Conservation (phyloP, 306 rosid genomes). For the Cyclanthera cordifolia region DNA sequence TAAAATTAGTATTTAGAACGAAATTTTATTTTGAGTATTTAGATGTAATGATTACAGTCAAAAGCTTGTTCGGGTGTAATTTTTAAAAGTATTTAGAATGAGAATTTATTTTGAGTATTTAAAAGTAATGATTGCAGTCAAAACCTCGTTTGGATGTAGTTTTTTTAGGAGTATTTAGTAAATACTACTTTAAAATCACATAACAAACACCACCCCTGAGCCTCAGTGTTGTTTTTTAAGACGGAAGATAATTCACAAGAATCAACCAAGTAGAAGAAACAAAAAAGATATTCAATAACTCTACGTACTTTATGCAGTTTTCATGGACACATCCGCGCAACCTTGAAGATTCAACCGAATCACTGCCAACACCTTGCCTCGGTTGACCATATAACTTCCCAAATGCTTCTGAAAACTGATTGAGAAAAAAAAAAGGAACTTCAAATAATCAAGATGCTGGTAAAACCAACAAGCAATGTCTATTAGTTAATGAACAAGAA, state of each 20-base stretch:
- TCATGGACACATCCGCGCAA: slow-evolving; percentile 64
- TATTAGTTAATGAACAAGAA: background rate
- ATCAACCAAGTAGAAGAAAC: slow-evolving; percentile 7
- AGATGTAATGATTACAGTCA: too few relatives aligned
- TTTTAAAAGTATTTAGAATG: too few relatives aligned
- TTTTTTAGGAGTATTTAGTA: too few relatives aligned
- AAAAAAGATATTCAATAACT: slow-evolving; percentile 5
- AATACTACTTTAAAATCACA: too few relatives aligned
- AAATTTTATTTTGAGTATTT: too few relatives aligned
- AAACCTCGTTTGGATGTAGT: too few relatives aligned
- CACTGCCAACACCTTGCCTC: slow-evolving; percentile 45
- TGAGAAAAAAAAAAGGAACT: background rate
- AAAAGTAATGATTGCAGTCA: too few relatives aligned
- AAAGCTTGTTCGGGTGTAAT: too few relatives aligned
- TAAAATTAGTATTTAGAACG: too few relatives aligned
- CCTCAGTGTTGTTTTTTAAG: too few relatives aligned
- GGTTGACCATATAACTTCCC: slow-evolving; percentile 79
- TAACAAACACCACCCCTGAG: too few relatives aligned
- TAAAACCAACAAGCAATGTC: background rate
- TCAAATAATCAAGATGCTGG: background rate
- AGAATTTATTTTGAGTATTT: too few relatives aligned
- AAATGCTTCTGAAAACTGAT: slow-evolving; percentile 82
- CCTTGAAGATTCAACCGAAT: slow-evolving; percentile 59
- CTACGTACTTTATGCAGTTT: slow-evolving; percentile 67
- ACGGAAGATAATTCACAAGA: background rate